phyloP scores from a whole-genome alignment of 176 grass and related monocot species.

The maize (Zea mays) region DNA sequence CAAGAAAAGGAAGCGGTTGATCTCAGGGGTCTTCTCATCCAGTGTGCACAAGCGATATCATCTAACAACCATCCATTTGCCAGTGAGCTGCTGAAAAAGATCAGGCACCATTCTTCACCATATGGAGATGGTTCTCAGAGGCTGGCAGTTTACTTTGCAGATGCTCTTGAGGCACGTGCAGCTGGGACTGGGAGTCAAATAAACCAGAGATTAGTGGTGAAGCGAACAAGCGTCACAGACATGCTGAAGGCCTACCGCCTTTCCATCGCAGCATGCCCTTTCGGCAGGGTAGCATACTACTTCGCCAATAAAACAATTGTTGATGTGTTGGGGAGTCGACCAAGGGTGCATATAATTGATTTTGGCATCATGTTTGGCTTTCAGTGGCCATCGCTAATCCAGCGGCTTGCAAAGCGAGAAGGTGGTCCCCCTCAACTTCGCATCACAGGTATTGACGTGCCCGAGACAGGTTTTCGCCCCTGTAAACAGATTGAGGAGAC shows the following conservation, averaged over 20 bases:
- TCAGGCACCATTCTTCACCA: constrained; percentile 47
- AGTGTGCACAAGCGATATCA: constrained; percentile 56
- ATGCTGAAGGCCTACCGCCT: constrained; percentile 46
- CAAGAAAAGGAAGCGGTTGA: constrained; percentile 31
- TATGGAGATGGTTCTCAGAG: constrained; percentile 56
- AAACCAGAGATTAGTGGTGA: constrained; percentile 39
- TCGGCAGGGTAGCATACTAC: constrained; percentile 34
- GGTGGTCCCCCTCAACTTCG: constrained; percentile 41
- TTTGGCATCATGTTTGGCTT: constrained; percentile 63
- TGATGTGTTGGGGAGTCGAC: constrained; percentile 34
- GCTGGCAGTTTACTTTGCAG: constrained; percentile 56
- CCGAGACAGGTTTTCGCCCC: constrained; percentile 50
- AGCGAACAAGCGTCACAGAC: constrained; percentile 28
- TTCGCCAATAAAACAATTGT: constrained; percentile 63
- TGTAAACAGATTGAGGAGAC: constrained; percentile 55
- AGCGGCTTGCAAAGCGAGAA: constrained; percentile 36
- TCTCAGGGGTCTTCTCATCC: constrained; percentile 50
- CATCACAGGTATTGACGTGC: constrained; percentile 65
- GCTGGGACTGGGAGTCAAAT: constrained; percentile 52
- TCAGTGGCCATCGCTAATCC: constrained; percentile 58
- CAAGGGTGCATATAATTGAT: constrained; percentile 57
- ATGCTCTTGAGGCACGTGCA: constrained; percentile 61
- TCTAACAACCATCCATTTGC: constrained; percentile 30
- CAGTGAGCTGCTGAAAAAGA: constrained; percentile 44
- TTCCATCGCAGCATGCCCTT: constrained; percentile 53